phyloP scores from a whole-genome alignment of 2,329 filamentous ascomycete species.

The Beauveria rudraprayagi region DNA sequence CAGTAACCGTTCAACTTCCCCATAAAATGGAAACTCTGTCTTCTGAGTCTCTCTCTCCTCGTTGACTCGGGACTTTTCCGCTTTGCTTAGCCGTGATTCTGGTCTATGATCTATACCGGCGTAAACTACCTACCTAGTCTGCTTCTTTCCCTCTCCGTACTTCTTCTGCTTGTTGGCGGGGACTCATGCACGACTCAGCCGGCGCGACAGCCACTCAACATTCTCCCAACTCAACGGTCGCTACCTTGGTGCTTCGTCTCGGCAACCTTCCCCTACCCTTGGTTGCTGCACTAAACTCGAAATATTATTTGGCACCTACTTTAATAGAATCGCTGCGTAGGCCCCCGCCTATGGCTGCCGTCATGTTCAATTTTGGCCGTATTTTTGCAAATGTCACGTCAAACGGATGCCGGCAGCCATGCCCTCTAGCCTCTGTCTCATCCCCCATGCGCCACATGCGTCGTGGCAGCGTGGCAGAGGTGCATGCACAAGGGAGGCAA shows the following conservation, averaged over 20 bases:
- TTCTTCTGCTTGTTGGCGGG: neutral
- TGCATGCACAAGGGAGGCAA: neutral
- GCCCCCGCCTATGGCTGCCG: neutral
- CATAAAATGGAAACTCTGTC: neutral
- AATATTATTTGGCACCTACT: neutral
- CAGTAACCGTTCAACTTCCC: neutral
- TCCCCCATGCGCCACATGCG: neutral
- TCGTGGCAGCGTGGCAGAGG: neutral
- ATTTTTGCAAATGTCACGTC: neutral
- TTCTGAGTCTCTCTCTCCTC: neutral
- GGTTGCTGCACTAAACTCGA: constrained; percentile 1
- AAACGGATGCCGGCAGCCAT: neutral
- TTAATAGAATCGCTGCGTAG: neutral
- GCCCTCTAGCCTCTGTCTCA: neutral
- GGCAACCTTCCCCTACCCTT: neutral
- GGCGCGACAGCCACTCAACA: neutral
- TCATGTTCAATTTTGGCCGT: neutral
- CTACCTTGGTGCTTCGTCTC: neutral
- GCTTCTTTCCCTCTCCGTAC: neutral
- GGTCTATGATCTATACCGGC: no score
- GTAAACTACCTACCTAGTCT: neutral
- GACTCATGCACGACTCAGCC: neutral
- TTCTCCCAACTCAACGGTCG: neutral
- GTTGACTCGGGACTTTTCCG: neutral
- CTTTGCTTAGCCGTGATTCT: neutral